Conservation (phyloP, 169 alveolate species). For the Cryptosporidium ubiquitum region DNA sequence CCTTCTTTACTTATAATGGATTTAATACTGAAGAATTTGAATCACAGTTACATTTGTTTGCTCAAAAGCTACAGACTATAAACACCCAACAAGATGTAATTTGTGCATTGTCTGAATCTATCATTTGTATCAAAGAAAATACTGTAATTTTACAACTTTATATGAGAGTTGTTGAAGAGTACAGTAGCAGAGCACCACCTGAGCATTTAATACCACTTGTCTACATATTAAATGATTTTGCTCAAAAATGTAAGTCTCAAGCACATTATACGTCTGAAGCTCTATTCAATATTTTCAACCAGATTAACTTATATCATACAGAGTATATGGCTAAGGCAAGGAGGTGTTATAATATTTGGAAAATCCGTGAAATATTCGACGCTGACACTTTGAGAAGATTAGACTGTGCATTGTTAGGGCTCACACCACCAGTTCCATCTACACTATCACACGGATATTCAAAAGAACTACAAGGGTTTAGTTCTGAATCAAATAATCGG, state of each 20-base stretch:
- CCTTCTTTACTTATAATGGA: not conserved
- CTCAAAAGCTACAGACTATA: slow-evolving; percentile 20
- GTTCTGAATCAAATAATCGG: not conserved
- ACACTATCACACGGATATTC: not conserved
- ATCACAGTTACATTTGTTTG: slow-evolving; percentile 17
- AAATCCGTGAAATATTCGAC: slow-evolving; percentile 61
- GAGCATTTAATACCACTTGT: slow-evolving; percentile 67
- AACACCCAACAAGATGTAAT: slow-evolving; percentile 69
- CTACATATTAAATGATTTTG: slow-evolving; percentile 57
- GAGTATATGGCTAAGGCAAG: slow-evolving; percentile 75
- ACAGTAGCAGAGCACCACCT: slow-evolving; percentile 71
- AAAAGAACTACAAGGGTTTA: not conserved
- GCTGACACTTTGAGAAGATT: slow-evolving; percentile 26
- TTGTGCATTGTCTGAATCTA: slow-evolving; percentile 58
- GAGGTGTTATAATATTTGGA: slow-evolving; percentile 70
- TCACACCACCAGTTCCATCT: slow-evolving; percentile 58
- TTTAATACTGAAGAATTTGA: slow-evolving; percentile 69
- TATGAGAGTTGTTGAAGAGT: slow-evolving; percentile 65
- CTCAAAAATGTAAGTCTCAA: slow-evolving; percentile 65
- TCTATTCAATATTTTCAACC: slow-evolving; percentile 47
- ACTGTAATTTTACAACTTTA: slow-evolving; percentile 56
- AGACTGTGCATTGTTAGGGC: slow-evolving; percentile 55
- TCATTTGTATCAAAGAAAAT: slow-evolving; percentile 45
- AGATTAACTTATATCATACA: slow-evolving; percentile 40
- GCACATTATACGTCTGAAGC: slow-evolving; percentile 69